A percentile compares a stretch with the other conserved stretches of the same genome.
phyloP scores from a whole-genome alignment of 805 yeast genomes.

The Metahyphopichia silvanorum region DNA sequence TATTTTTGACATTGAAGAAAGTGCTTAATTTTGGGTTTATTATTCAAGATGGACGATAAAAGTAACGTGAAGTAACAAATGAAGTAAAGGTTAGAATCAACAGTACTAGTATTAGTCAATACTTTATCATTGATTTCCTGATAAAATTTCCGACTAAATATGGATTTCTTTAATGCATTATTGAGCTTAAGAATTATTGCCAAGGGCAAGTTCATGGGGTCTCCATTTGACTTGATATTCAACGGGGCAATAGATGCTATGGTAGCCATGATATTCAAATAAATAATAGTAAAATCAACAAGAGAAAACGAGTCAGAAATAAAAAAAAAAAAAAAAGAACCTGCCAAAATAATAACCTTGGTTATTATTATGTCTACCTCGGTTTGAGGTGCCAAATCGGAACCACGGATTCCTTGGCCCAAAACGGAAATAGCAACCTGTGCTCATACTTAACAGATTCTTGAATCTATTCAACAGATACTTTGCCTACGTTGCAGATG shows the following conservation, averaged over 20 bases:
- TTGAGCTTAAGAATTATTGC: constrained; percentile 24
- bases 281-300: too few relatives aligned
- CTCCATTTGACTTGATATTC: constrained; percentile 6
- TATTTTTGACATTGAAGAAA: constrained; percentile 25
- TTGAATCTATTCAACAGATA: too few relatives aligned
- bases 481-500: too few relatives aligned
- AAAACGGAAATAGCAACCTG: too few relatives aligned
- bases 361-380: too few relatives aligned
- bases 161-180: constrained; percentile 24
- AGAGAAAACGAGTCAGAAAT: too few relatives aligned
- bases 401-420: too few relatives aligned
- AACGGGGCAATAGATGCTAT: constrained; percentile 15
- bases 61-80: constrained; percentile 41
- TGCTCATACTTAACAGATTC: too few relatives aligned
- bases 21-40: constrained; percentile 28
- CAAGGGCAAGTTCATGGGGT: constrained; percentile 16
- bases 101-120: constrained; percentile 27
- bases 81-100: constrained; percentile 40
- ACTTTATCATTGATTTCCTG: constrained; percentile 40
- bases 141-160: constrained; percentile 37
- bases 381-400: too few relatives aligned
- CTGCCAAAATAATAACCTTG: too few relatives aligned
- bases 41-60: constrained; percentile 32
- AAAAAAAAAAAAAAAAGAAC: too few relatives aligned
- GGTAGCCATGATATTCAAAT: constrained; percentile 10